Evolutionary conservation across 2,329 filamentous ascomycete species (phyloP).

Genomic region (Colletotrichum lupini): DNA sequence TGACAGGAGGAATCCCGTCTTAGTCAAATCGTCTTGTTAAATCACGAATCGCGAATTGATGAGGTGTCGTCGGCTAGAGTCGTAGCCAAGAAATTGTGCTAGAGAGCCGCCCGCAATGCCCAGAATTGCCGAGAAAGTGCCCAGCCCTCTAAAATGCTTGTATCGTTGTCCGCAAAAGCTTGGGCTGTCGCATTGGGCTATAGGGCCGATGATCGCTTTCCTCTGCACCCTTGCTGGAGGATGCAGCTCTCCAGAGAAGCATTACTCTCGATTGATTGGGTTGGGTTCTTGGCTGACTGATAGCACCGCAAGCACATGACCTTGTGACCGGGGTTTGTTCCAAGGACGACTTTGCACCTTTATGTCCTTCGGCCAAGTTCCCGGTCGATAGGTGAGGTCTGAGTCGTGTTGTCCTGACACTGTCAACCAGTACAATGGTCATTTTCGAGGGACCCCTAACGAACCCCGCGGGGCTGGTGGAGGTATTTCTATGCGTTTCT

Average conservation of each 20-base stretch:
- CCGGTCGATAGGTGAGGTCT: neutral
- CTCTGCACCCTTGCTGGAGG: neutral
- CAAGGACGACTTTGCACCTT: neutral
- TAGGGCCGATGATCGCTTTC: neutral
- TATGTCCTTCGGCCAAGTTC: neutral
- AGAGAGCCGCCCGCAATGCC: constrained; percentile 11
- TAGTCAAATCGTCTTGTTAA: too few relatives aligned
- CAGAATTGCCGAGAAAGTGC: constrained; percentile 25
- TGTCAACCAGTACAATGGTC: constrained; percentile 4
- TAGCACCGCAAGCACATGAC: neutral
- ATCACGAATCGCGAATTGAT: neutral
- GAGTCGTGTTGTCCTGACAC: constrained; percentile 7
- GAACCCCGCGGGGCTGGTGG: neutral
- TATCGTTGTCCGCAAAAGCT: constrained; percentile 23
- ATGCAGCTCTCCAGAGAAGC: neutral
- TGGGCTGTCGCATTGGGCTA: neutral
- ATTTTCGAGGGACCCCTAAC: neutral
- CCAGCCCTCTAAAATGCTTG: constrained; percentile 27
- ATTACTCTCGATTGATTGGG: neutral
- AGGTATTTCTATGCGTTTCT: neutral
- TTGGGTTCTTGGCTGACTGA: neutral
- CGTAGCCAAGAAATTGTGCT: constrained; percentile 2
- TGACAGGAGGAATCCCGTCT: neutral
- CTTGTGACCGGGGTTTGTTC: neutral
- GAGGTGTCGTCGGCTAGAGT: neutral